A percentile compares a stretch with the other conserved stretches of the same genome.
Evolutionary conservation across 306 rosid genomes (phyloP).

Genomic region (Parietaria judaica): DNA sequence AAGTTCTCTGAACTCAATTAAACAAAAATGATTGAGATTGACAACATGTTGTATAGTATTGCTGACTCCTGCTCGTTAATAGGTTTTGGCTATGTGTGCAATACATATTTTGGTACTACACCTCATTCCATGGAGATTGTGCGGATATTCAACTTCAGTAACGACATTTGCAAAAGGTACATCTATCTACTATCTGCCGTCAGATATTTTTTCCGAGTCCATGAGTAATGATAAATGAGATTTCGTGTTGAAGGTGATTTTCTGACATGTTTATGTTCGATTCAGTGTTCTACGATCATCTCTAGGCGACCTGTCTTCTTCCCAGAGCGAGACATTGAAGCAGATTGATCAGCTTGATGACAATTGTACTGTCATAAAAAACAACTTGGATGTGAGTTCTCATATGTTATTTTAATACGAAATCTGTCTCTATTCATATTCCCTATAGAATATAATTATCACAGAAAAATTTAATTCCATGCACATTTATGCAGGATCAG

Average conservation of each 20-base stretch:
- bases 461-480: background rate
- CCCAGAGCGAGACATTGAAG: constrained; percentile 30
- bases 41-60: no score
- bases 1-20: no score
- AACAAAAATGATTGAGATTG: no score
- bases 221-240: background rate
- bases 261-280: background rate
- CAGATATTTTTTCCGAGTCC: background rate
- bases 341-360: constrained; percentile 29
- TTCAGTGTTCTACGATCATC: constrained; percentile 64
- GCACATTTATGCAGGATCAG: constrained; percentile 40
- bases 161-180: constrained; percentile 72
- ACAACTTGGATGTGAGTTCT: constrained; percentile 42
- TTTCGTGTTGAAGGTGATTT: no score
- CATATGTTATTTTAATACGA: background rate
- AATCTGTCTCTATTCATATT: background rate
- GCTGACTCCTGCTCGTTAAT: background rate
- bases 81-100: constrained; percentile 79
- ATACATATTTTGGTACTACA: constrained; percentile 48
- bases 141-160: constrained; percentile 69
- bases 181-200: no score
- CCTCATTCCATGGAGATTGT: constrained; percentile 78
- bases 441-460: background rate
- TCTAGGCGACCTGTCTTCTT: constrained; percentile 41
- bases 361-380: constrained; percentile 34